A percentile compares a stretch with the other conserved stretches of the same genome.
Evolutionary conservation across 2,329 filamentous ascomycete species (phyloP).

Genomic region (Aspergillus jensenii): DNA sequence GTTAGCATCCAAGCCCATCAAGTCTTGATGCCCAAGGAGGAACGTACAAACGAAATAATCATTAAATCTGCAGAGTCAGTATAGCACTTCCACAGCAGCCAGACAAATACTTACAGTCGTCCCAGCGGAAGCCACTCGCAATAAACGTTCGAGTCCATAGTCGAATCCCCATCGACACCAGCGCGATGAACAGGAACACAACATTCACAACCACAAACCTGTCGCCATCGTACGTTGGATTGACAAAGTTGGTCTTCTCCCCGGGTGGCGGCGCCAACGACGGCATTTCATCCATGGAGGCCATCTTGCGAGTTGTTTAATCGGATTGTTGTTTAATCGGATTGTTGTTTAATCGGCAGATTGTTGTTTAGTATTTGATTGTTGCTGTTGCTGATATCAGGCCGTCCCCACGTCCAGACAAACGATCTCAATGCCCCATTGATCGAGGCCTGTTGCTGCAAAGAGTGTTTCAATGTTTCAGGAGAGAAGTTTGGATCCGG

Average conservation of each 20-base stretch:
- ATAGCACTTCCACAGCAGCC: not conserved
- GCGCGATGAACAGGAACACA: constrained; percentile 26
- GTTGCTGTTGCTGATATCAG: not conserved
- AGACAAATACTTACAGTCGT: constrained; percentile 26
- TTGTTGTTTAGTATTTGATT: not conserved
- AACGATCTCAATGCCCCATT: not conserved
- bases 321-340: too few species aligned
- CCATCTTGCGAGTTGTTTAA: constrained; percentile 8
- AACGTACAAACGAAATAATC: constrained; percentile 23
- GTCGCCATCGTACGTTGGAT: constrained; percentile 22
- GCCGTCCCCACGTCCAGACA: not conserved
- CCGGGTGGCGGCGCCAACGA: constrained; percentile 27
- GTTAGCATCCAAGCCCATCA: not conserved
- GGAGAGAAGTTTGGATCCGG: not conserved
- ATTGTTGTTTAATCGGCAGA: too few species aligned
- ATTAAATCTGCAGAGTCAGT: constrained; percentile 22
- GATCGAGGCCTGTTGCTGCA: not conserved
- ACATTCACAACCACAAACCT: constrained; percentile 29
- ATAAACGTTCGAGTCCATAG: constrained; percentile 28
- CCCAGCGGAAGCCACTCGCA: constrained; percentile 24
- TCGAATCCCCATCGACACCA: constrained; percentile 20
- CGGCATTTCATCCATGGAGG: constrained; percentile 18
- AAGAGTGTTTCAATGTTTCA: not conserved
- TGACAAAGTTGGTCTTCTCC: constrained; percentile 26
- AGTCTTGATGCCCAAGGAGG: not conserved